Conservation (phyloP, 1,284 basidiomycete genomes). For the Cryptococcus sp. region DNA sequence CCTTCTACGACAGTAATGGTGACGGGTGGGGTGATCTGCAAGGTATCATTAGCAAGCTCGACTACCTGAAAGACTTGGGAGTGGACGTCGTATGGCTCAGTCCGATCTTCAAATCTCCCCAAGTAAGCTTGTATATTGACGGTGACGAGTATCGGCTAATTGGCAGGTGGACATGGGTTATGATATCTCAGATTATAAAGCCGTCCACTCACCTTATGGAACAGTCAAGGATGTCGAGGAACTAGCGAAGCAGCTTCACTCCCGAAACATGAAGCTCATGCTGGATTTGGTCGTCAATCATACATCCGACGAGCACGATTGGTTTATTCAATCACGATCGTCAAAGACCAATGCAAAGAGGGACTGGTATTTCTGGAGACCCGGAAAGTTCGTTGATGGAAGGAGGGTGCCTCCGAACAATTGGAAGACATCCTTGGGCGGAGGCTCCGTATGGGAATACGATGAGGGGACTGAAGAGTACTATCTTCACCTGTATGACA, state of each 20-base stretch:
- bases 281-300: constrained; percentile 51
- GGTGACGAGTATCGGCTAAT: not conserved
- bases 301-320: constrained; percentile 44
- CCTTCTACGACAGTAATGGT: constrained; percentile 67
- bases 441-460: constrained; percentile 46
- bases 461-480: constrained; percentile 49
- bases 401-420: constrained; percentile 43
- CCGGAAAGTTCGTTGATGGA: constrained; percentile 35
- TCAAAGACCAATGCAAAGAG: constrained; percentile 38
- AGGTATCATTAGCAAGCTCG: constrained; percentile 62
- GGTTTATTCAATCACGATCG: constrained; percentile 48
- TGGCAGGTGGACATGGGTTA: constrained; percentile 13
- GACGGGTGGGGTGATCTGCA: constrained; percentile 73
- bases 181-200: constrained; percentile 45
- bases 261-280: constrained; percentile 42
- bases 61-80: constrained; percentile 67
- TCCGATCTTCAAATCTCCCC: constrained; percentile 35
- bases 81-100: constrained; percentile 61
- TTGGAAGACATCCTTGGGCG: constrained; percentile 31
- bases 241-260: constrained; percentile 38
- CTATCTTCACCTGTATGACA: constrained; percentile 33
- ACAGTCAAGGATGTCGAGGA: constrained; percentile 46
- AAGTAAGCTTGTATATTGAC: not conserved
- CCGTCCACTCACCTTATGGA: constrained; percentile 48
- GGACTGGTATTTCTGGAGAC: constrained; percentile 47